A percentile compares a stretch with the other conserved stretches of the same genome.
These are phyloP conservation scores for Oehlia diaphana DNA, from an alignment of 192 early-diverging fungal species.

Conservation along the genomic window DNA sequence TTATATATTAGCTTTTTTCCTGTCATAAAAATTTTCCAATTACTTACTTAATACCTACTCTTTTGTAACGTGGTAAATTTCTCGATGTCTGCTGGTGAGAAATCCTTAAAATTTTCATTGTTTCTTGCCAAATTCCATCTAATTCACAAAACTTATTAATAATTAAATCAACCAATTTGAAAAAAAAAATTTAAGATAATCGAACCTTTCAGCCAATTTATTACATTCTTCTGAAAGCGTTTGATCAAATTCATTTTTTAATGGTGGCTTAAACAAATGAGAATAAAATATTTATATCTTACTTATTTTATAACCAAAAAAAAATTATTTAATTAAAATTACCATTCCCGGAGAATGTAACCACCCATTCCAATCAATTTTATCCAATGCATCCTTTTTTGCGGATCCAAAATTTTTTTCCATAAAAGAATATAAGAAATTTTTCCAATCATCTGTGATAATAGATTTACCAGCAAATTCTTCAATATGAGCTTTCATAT, in stretches of 20 bases:
- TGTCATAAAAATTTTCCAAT: neutral
- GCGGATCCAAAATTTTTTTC: conserved; percentile 45
- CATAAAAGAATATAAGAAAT: conserved; percentile 80
- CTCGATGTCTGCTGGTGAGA: conserved; percentile 63
- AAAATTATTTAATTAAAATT: conserved; percentile 9
- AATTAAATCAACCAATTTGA: too few species aligned
- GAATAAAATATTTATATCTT: too few species aligned
- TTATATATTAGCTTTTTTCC: neutral
- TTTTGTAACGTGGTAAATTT: conserved; percentile 76
- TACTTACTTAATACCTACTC: conserved; percentile 28
- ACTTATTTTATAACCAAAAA: neutral
- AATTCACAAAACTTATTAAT: neutral
- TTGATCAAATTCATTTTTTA: conserved; percentile 67
- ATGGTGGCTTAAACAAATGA: conserved; percentile 8
- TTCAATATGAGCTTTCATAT: conserved; percentile 76
- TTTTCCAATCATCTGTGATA: conserved; percentile 86
- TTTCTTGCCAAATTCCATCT: conserved; percentile 66
- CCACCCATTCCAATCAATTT: conserved; percentile 93
- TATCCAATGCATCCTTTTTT: conserved; percentile 71
- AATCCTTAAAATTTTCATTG: conserved; percentile 49
- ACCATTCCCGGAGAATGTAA: conserved; percentile 87
- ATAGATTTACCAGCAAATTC: conserved; percentile 87
- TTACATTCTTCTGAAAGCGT: conserved; percentile 78
- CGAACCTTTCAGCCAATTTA: conserved; percentile 66
- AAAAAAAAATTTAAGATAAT: neutral